phyloP scores from a whole-genome alignment of 2,329 filamentous ascomycete species.

The Colletotrichum eremochloae region DNA sequence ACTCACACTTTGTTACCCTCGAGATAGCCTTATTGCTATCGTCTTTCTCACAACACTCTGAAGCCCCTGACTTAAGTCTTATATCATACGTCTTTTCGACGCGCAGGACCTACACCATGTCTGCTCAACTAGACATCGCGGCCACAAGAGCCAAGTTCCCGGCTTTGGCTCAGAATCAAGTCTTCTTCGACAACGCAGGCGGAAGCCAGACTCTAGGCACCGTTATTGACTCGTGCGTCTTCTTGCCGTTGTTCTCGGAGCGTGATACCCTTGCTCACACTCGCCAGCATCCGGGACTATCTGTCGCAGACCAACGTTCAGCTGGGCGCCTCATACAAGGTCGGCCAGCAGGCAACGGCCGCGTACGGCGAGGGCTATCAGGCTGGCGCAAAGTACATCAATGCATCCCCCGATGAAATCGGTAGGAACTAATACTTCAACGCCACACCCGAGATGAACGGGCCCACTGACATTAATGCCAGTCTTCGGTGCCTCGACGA shows the following conservation, averaged over 20 bases:
- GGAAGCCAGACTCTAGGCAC: conserved; percentile 77
- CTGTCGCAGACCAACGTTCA: conserved; percentile 79
- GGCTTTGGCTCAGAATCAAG: conserved; percentile 73
- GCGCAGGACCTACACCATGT: conserved; percentile 10
- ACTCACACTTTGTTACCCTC: not conserved
- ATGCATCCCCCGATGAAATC: conserved; percentile 75
- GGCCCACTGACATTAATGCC: conserved; percentile 1
- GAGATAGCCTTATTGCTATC: not conserved
- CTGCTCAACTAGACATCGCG: conserved; percentile 58
- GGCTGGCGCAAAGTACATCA: conserved; percentile 78
- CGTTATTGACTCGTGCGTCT: conserved; percentile 74
- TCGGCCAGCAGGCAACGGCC: conserved; percentile 70
- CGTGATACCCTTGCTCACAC: conserved; percentile 6
- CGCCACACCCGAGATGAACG: not conserved
- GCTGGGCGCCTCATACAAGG: conserved; percentile 77
- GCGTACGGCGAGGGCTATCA: conserved; percentile 71
- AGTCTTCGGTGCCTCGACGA: conserved; percentile 81
- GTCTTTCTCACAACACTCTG: not conserved
- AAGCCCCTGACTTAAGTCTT: too few relatives aligned
- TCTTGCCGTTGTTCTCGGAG: not conserved
- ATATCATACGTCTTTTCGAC: not conserved
- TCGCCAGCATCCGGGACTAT: conserved; percentile 72
- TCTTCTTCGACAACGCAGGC: conserved; percentile 84
- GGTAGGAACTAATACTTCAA: conserved; percentile 53
- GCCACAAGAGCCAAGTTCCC: conserved; percentile 74